Evolutionary conservation across 78 protist genomes (phyloP).

Genomic region (Salpingoeca rosetta): DNA sequence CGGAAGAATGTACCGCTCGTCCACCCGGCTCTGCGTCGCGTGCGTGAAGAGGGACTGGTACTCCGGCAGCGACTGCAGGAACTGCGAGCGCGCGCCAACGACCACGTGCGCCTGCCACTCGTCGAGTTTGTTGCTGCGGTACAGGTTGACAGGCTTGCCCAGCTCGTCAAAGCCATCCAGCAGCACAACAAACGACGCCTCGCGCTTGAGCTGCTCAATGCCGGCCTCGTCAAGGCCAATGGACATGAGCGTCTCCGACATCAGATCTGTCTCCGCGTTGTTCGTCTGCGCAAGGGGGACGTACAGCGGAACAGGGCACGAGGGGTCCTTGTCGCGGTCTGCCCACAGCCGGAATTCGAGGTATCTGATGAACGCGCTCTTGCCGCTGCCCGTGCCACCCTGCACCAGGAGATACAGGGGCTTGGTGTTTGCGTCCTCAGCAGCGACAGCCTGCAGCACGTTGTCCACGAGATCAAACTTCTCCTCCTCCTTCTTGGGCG

Average conservation of each 20-base stretch:
- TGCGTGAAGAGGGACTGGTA: neutral
- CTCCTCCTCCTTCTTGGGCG: no score
- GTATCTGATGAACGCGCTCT: neutral
- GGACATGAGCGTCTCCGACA: neutral
- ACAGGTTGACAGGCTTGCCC: neutral
- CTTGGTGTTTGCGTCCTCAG: no score
- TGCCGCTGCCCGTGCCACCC: neutral
- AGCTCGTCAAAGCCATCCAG: neutral
- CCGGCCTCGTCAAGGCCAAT: neutral
- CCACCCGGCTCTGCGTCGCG: neutral
- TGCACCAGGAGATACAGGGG: neutral
- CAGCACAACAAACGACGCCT: neutral
- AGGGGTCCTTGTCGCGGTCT: neutral
- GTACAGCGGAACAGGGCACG: neutral
- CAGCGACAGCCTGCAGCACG: no score
- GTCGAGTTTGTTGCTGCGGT: neutral
- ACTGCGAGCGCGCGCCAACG: neutral
- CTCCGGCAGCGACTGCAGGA: neutral
- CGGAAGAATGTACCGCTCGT: neutral
- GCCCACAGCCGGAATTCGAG: neutral
- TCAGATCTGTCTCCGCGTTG: neutral
- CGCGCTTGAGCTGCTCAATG: neutral
- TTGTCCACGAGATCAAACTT: no score
- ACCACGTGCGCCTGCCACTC: neutral
- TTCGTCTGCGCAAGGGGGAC: neutral